A percentile compares a stretch with the other conserved stretches of the same genome.
Evolutionary conservation across 2,329 filamentous ascomycete genomes (phyloP).

Genomic region (Penicillium oxalicum): DNA sequence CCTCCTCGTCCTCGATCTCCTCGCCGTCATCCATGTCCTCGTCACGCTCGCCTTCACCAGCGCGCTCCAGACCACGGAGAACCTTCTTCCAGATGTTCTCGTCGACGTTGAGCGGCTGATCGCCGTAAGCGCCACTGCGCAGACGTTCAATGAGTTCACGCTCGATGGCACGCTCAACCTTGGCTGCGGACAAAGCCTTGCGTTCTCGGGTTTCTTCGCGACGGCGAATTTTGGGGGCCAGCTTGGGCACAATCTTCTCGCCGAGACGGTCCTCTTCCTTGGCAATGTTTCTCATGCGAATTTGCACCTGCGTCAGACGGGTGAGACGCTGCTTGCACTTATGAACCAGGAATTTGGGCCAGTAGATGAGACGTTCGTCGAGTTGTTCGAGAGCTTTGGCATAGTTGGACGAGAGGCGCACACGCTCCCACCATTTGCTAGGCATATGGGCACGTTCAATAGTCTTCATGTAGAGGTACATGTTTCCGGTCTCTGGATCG

Average conservation of each 20-base stretch:
- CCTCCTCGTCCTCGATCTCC: conserved; percentile 66
- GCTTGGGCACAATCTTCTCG: conserved; percentile 78
- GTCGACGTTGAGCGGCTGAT: conserved; percentile 90
- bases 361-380: conserved; percentile 81
- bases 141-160: conserved; percentile 86
- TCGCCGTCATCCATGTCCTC: conserved; percentile 85
- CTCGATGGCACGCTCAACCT: conserved; percentile 94
- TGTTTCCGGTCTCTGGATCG: conserved; percentile 68
- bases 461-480: conserved; percentile 97
- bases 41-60: conserved; percentile 75
- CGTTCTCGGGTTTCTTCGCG: conserved; percentile 70
- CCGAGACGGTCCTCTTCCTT: conserved; percentile 86
- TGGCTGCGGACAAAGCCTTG: conserved; percentile 75
- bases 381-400: conserved; percentile 81
- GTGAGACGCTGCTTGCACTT: conserved; percentile 97
- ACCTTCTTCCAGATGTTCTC: conserved; percentile 97
- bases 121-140: conserved; percentile 87
- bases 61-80: conserved; percentile 78
- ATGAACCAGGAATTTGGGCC: conserved; percentile 86
- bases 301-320: conserved; percentile 82
- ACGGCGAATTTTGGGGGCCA: conserved; percentile 82
- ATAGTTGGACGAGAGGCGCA: conserved; percentile 87
- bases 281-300: conserved; percentile 67
- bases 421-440: conserved; percentile 88
- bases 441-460: conserved; percentile 84